Percentiles rank a stretch among this genome's conserved stretches.
Conservation (phyloP, 2,329 filamentous ascomycete genomes). For the Alternaria sp. region DNA sequence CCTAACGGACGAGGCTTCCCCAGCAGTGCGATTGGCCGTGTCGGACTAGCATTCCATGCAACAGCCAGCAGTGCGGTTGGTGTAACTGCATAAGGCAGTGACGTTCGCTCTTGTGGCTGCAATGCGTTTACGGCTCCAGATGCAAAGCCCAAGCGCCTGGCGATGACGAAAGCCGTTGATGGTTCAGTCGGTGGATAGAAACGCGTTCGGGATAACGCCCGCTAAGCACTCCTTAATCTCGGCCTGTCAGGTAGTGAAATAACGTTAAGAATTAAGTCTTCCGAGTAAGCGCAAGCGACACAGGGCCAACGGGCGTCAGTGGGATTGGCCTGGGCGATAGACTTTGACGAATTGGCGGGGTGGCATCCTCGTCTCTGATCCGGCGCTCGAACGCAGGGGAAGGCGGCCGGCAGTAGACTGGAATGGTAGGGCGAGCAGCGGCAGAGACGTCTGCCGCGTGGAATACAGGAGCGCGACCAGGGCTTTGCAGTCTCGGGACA, state of each 20-base stretch:
- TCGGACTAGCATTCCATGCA: constrained; percentile 11
- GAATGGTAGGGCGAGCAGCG: constrained; percentile 24
- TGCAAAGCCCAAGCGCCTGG: constrained; percentile 18
- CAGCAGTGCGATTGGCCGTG: constrained; percentile 20
- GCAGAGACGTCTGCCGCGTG: constrained; percentile 26
- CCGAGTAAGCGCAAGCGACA: constrained; percentile 41
- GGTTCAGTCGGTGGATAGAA: constrained; percentile 13
- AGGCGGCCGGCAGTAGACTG: constrained; percentile 27
- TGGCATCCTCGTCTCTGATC: constrained; percentile 31
- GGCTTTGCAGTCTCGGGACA: constrained; percentile 22
- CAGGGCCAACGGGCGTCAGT: constrained; percentile 41
- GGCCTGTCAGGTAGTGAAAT: constrained; percentile 34
- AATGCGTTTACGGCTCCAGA: constrained; percentile 16
- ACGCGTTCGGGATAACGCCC: constrained; percentile 34
- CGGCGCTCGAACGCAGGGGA: constrained; percentile 36
- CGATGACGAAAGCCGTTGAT: constrained; percentile 31
- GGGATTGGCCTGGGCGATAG: constrained; percentile 36
- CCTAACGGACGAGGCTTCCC: constrained; percentile 18
- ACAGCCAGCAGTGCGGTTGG: constrained; percentile 7
- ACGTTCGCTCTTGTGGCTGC: constrained; percentile 2
- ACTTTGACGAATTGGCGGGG: constrained; percentile 33
- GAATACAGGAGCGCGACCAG: constrained; percentile 23
- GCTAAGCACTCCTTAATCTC: constrained; percentile 49
- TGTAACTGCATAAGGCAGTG: constrained; percentile 11
- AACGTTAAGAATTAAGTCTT: constrained; percentile 24